Evolutionary conservation across 352 stramenopile genomes (phyloP), one percentile per base, ranked within the genome.

Genomic region (Pythium monospermum): DNA sequence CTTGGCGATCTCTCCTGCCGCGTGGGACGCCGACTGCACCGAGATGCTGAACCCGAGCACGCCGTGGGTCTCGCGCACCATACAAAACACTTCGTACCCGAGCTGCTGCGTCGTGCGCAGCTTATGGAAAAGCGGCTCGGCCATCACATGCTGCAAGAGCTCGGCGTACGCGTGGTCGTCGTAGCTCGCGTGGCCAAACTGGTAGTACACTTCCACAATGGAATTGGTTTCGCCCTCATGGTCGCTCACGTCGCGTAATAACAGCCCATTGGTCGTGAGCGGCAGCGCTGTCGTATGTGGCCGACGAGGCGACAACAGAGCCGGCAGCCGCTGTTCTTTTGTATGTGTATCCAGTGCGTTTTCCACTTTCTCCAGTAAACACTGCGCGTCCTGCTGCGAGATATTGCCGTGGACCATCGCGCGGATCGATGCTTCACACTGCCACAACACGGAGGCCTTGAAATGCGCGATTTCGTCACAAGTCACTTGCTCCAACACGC

Each of bases 91-190:
- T 27, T 85, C 73, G 53, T 96, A 95, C 7, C 83, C 83, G 21
- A 96, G 67, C 66, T 95, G 77, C 33, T 95, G 73, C 30, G 68
- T 71, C 6, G 85, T 96, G 39, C 85, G 79, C 23, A 96, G 68
- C 26, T 82, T 55, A 50, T 94, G 60, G 57, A 92, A 95, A 10
- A 95, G 68, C 16, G 84, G 85, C 53, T 95, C 83, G 6, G 75
- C 67, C 71, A 96, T 85, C 26, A 95, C 48, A 44, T 85, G 61
- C 23, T 90, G 72, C 36, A 95, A 44, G 21, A 95, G 40, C n/a
- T 87, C 57, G 12, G 73, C 72, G 33, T 91, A 82, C 31, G 79
- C 76, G 55, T 69, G 66, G 42, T 83, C 64, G 45, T 67, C 49
- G 21, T 71, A 65, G 18, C 46, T 52, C 32, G 76, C 60, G 28